Evolutionary conservation across 1,284 basidiomycete genomes (phyloP).

Genomic region (Leucoagaricus sp.): DNA sequence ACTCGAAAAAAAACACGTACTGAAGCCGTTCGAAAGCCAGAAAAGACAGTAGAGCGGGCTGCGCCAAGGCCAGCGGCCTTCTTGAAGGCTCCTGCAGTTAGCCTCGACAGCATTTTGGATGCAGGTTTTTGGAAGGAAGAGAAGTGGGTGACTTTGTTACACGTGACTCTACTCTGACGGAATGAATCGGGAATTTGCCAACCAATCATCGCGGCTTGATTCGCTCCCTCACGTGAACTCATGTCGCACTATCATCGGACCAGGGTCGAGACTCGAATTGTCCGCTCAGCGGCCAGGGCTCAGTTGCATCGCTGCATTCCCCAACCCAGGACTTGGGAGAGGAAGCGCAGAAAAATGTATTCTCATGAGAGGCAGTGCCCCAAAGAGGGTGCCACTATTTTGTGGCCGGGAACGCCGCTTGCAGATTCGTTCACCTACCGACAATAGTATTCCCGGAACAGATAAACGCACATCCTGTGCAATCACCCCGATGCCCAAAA

Average conservation of each 20-base stretch:
- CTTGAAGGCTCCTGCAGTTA: constrained; percentile 67
- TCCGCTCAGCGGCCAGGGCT: too few species aligned
- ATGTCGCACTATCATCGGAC: neutral
- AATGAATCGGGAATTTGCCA: constrained; percentile 38
- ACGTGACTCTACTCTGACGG: constrained; percentile 37
- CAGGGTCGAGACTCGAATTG: neutral
- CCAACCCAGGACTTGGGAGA: too few species aligned
- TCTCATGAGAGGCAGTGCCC: too few species aligned
- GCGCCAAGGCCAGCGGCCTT: constrained; percentile 45
- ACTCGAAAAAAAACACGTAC: constrained; percentile 35
- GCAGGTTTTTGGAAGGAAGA: constrained; percentile 38
- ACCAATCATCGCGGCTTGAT: constrained; percentile 33
- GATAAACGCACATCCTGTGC: too few species aligned
- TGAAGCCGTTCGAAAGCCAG: constrained; percentile 44
- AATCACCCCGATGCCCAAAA: neutral
- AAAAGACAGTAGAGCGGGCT: constrained; percentile 38
- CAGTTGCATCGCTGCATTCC: too few species aligned
- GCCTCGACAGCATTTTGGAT: constrained; percentile 76
- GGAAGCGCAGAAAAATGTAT: too few species aligned
- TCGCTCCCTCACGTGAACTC: constrained; percentile 26
- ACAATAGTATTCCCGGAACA: neutral
- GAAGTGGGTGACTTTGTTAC: constrained; percentile 31
- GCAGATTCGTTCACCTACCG: neutral
- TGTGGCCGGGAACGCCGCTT: neutral
- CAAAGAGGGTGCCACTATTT: too few species aligned